Evolutionary conservation across 768 basidiomycete genomes (phyloP).

Genomic region (Hygrophoropsis aurantiaca): DNA sequence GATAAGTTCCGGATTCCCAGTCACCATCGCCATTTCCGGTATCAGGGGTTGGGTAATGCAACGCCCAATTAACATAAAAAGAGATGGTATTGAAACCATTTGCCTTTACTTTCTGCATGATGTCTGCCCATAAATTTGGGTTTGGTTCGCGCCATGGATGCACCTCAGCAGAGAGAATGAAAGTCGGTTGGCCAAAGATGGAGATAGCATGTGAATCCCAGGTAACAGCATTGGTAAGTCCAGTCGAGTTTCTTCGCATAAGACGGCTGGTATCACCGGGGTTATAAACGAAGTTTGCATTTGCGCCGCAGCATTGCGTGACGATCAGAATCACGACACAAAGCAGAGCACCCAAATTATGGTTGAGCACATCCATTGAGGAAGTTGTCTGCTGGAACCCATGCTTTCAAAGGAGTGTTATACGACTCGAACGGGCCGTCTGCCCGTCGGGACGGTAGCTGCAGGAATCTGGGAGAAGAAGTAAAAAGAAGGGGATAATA

Average conservation of each 20-base stretch:
- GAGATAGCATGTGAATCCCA: constrained; percentile 57
- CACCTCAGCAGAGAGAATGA: constrained; percentile 55
- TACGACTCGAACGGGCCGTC: too few species aligned
- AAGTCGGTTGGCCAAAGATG: constrained; percentile 49
- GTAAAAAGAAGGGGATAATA: too few species aligned
- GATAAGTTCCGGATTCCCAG: constrained; percentile 48
- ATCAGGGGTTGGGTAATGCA: constrained; percentile 48
- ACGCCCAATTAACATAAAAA: constrained; percentile 53
- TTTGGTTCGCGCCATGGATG: constrained; percentile 56
- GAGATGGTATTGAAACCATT: constrained; percentile 61
- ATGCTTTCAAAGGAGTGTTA: too few species aligned
- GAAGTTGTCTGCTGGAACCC: too few species aligned
- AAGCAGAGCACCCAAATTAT: too few species aligned
- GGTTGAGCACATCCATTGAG: too few species aligned
- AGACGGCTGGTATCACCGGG: not conserved
- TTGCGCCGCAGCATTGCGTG: too few species aligned
- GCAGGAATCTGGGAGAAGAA: too few species aligned
- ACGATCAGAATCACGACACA: too few species aligned
- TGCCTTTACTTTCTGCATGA: constrained; percentile 56
- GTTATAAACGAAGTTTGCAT: too few species aligned
- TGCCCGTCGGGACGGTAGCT: too few species aligned
- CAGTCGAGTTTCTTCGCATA: constrained; percentile 35
- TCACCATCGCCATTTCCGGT: constrained; percentile 47
- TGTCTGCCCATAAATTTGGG: constrained; percentile 46
- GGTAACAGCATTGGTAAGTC: constrained; percentile 46